Evolutionary conservation across 305 asterid species (phyloP).

Genomic region (Coffea humblotiana): DNA sequence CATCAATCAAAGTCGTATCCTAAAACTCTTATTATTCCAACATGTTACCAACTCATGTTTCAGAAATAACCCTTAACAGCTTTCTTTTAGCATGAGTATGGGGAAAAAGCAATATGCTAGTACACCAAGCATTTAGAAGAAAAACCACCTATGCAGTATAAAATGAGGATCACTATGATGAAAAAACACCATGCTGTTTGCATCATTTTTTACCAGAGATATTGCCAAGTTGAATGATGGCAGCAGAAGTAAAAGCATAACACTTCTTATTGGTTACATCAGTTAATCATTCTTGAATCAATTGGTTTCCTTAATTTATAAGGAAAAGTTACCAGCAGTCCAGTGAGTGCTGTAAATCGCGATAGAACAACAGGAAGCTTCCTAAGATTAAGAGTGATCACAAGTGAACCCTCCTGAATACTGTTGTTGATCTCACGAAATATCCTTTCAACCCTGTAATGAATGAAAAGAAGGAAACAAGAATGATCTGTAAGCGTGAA

Average conservation of each 20-base stretch:
- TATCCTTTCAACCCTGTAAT: slow-evolving; percentile 90
- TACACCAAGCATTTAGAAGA: not conserved
- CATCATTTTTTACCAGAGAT: not conserved
- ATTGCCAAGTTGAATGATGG: not conserved
- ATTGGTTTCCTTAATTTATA: not conserved
- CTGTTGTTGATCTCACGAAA: slow-evolving; percentile 90
- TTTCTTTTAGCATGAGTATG: not conserved
- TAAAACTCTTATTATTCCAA: not conserved
- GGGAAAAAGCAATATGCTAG: not conserved
- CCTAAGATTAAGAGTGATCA: slow-evolving; percentile 67
- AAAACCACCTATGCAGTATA: not conserved
- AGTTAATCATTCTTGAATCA: not conserved
- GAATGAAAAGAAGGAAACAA: slow-evolving; percentile 15
- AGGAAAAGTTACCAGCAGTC: slow-evolving; percentile 70
- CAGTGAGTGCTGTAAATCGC: slow-evolving; percentile 93
- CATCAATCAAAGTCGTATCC: not conserved
- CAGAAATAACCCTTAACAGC: not conserved
- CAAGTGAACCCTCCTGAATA: slow-evolving; percentile 81
- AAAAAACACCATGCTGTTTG: not conserved
- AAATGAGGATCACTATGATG: not conserved
- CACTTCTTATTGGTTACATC: not conserved
- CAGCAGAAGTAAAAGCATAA: not conserved
- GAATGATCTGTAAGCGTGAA: not conserved
- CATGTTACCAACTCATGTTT: not conserved
- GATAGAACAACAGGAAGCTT: slow-evolving; percentile 87